phyloP scores from a whole-genome alignment of 2,329 filamentous ascomycete genomes.

The Stachybotrys elegans region DNA sequence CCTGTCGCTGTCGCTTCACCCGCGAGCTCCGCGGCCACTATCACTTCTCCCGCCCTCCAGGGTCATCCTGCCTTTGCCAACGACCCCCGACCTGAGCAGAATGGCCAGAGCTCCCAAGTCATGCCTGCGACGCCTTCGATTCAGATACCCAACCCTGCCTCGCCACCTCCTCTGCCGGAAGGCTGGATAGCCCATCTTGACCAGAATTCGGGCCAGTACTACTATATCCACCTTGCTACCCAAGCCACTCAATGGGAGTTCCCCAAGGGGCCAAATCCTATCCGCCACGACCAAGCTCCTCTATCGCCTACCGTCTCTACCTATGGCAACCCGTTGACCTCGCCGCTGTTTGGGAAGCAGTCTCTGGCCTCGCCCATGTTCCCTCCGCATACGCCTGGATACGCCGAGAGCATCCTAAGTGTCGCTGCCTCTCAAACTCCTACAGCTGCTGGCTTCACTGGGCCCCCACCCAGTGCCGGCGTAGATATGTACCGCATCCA shows the following conservation, averaged over 20 bases:
- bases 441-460: conserved; percentile 75
- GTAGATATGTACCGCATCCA: conserved; percentile 92
- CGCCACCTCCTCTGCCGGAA: conserved; percentile 89
- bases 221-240: conserved; percentile 93
- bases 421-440: conserved; percentile 70
- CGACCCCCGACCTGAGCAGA: conserved; percentile 56
- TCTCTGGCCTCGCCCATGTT: conserved; percentile 73
- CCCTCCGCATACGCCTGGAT: conserved; percentile 76
- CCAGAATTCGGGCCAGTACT: conserved; percentile 93
- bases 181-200: conserved; percentile 98
- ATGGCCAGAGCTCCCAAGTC: conserved; percentile 42
- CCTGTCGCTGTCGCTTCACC: conserved; percentile 16
- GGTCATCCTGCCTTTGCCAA: conserved; percentile 90
- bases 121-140: conserved; percentile 34
- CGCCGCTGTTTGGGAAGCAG: conserved; percentile 57
- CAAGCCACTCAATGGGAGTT: conserved; percentile 99
- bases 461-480: conserved; percentile 81
- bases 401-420: conserved; percentile 81
- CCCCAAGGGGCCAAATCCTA: conserved; percentile 87
- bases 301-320: conserved; percentile 77
- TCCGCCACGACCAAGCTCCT: conserved; percentile 76
- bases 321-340: conserved; percentile 68
- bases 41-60: conserved; percentile 45
- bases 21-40: conserved; percentile 15
- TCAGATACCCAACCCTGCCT: conserved; percentile 58